Conservation (phyloP, 768 basidiomycete genomes). For the Gymnopilus dilepis region DNA sequence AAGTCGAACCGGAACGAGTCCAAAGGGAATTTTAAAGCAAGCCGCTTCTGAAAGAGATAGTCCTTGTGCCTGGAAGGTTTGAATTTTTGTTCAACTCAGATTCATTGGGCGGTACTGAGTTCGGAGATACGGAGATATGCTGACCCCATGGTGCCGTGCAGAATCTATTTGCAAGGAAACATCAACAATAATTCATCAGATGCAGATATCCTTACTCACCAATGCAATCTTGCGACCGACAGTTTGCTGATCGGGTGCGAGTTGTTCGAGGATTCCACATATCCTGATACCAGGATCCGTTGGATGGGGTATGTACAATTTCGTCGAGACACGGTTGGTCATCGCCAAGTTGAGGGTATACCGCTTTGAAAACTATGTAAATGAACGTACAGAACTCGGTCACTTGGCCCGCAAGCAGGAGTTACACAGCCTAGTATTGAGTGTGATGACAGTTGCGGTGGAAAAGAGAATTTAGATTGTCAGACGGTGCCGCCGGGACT, state of each 20-base stretch:
- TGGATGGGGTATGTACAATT: constrained; percentile 57
- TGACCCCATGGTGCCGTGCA: constrained; percentile 83
- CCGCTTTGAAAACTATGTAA: neutral
- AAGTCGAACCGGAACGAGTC: constrained; percentile 92
- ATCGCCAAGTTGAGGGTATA: constrained; percentile 20
- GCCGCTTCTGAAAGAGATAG: constrained; percentile 79
- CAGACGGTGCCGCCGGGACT: neutral
- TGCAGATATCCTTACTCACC: constrained; percentile 44
- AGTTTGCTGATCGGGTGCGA: constrained; percentile 53
- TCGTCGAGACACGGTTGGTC: constrained; percentile 48
- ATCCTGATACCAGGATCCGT: constrained; percentile 47
- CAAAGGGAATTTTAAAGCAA: constrained; percentile 65
- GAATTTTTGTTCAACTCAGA: constrained; percentile 27
- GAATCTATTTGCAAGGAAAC: constrained; percentile 51
- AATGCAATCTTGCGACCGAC: constrained; percentile 67
- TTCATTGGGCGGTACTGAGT: constrained; percentile 19
- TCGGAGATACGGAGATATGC: constrained; percentile 36
- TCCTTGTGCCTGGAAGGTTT: constrained; percentile 72
- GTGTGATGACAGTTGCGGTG: neutral
- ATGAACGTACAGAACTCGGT: neutral
- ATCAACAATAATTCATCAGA: constrained; percentile 1
- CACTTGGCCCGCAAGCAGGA: neutral
- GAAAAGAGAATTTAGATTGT: neutral
- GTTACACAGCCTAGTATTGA: constrained; percentile 2
- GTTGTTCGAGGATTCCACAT: constrained; percentile 67